Conservation (phyloP, 805 yeast species). For the Starmerella asiatica region DNA sequence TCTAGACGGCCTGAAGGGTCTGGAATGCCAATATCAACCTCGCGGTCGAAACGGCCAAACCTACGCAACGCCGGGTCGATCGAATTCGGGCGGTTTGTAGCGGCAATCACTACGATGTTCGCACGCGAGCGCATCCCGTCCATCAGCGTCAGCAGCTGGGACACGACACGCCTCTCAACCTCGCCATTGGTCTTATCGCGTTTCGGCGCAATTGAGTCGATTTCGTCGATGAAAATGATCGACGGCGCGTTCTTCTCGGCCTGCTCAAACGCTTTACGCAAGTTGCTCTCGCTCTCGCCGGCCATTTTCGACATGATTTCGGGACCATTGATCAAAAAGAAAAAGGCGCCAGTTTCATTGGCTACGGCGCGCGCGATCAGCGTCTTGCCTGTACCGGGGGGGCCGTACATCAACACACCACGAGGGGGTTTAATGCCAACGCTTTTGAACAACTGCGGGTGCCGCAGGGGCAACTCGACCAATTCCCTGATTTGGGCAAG, state of each 20-base stretch:
- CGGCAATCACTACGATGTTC: conserved; percentile 95
- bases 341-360: conserved; percentile 97
- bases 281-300: conserved; percentile 94
- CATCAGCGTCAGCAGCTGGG: conserved; percentile 93
- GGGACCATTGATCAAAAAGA: conserved; percentile 95
- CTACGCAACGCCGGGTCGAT: conserved; percentile 78
- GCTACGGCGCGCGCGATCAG: conserved; percentile 99
- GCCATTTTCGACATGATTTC: conserved; percentile 99
- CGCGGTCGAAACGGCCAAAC: conserved; percentile 76
- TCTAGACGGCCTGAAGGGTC: conserved; percentile 98
- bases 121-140: conserved; percentile 99
- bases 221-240: conserved; percentile 94
- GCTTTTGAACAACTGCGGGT: conserved; percentile 93
- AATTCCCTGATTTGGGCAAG: conserved; percentile 99
- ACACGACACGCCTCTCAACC: conserved; percentile 97
- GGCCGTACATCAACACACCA: conserved; percentile 89
- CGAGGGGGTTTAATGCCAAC: conserved; percentile 98
- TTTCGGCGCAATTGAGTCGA: conserved; percentile 98
- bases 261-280: conserved; percentile 97
- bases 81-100: conserved; percentile 79
- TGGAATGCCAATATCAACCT: conserved; percentile 82
- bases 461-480: conserved; percentile 95
- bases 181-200: conserved; percentile 99
- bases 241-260: conserved; percentile 98
- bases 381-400: conserved; percentile 99